A percentile compares a stretch with the other conserved stretches of the same genome.
Conservation (phyloP, 345 rosid species). For the Eucalyptus shirleyi region DNA sequence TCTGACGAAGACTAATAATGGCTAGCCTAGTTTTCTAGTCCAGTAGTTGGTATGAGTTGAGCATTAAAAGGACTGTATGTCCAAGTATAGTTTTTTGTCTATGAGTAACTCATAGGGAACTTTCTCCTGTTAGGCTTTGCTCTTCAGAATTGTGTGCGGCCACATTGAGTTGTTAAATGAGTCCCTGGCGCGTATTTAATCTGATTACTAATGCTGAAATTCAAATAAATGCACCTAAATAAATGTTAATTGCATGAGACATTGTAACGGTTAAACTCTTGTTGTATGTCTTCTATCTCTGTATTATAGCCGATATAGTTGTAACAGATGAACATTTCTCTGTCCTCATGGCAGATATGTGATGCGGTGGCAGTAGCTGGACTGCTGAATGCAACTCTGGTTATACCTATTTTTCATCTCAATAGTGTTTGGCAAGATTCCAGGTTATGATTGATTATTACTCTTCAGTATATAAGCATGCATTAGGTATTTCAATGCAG, state of each 20-base stretch:
- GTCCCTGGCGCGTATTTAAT: background rate
- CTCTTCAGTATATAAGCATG: background rate
- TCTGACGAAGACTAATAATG: background rate
- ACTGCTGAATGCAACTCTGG: conserved; percentile 89
- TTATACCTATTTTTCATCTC: conserved; percentile 86
- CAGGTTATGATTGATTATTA: conserved; percentile 38
- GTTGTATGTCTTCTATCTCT: background rate
- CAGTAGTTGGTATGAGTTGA: background rate
- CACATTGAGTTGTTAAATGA: background rate
- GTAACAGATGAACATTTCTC: background rate
- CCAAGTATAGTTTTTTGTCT: background rate
- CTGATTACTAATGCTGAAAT: background rate
- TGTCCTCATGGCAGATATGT: conserved; percentile 50
- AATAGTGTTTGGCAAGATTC: conserved; percentile 99
- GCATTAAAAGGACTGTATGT: background rate
- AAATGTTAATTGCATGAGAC: background rate
- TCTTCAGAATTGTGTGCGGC: background rate
- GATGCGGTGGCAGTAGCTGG: conserved; percentile 99
- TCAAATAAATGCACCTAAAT: background rate
- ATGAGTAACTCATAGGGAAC: background rate
- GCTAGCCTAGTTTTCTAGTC: background rate
- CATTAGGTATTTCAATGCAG: background rate
- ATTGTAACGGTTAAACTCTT: background rate
- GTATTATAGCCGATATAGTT: background rate
- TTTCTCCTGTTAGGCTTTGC: background rate